Base-by-base conservation (phyloP, 768 basidiomycete species). In the Naganishia randhawae region DNA sequence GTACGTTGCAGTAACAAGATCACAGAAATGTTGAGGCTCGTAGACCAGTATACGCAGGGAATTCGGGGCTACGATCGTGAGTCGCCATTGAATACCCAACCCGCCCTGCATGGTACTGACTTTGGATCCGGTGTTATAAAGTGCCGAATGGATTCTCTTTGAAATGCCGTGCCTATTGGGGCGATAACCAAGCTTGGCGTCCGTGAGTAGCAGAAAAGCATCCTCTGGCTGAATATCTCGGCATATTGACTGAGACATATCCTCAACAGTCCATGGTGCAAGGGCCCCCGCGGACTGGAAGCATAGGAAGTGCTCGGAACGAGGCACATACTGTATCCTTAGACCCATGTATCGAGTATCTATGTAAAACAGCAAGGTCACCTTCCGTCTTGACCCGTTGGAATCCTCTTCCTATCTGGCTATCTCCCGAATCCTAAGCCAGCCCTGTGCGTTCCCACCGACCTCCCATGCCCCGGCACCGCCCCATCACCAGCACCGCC, bases 141-240 rank as follows among this genome's bases (percentile, higher is more conserved):
- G 75, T 72, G 63, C 74, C 76, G 13, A 68, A 72, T 64, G 71
- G 74, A 27, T 75, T 75, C 55, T 75, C 74, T 2, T 64, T 72
- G 63, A 50, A 70, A 64, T 77, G 76, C 66, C 50, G 76, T 69
- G 71, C 76, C 11, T 77, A 77, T 54, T 77, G 76, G 76, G 71
- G 69, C 25, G 68, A 71, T 9, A 72, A 72, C 19, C 69, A 67
- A 17, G 63, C 73, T 7, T 74, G 70, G 42, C 65, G 69, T 71
- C 72, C 73, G 76, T 77, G 61, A 75, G 76, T 73, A 16, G 27
- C 37, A 1, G 33, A 29, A 57, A 3, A 22, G 64, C 31, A 16
- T 41, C 1, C 2, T 17, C 25, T 1, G 19, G 22, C 31, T 11
- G 6, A 42, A 6, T 32, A 13, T 22, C 19, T 3, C 6, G 19